Evolutionary conservation across 139 green algal genomes (phyloP).

Genomic region (Diplosphaera chodatii): DNA sequence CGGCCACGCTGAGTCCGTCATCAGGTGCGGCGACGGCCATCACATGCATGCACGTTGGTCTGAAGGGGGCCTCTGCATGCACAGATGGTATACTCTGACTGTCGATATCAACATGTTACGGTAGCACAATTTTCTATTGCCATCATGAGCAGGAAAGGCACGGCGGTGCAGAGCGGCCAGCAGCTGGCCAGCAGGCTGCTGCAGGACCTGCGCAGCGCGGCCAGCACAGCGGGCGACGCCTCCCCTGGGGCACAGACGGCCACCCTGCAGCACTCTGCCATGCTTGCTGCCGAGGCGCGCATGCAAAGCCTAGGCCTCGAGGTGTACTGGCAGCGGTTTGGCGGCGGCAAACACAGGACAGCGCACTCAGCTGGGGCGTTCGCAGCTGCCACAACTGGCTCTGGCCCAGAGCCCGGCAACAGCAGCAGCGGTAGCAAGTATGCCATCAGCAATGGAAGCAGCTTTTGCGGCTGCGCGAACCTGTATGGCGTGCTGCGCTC

Average conservation of each 20-base stretch:
- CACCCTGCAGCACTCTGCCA: neutral
- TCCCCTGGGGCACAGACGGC: neutral
- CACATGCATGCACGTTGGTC: no score
- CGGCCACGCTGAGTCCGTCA: slow-evolving; percentile 25
- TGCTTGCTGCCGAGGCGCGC: neutral
- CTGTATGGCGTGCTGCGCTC: slow-evolving; percentile 36
- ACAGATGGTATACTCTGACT: no score
- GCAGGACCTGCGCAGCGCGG: neutral
- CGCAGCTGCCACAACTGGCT: no score
- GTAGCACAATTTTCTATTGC: no score
- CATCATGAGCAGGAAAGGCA: neutral
- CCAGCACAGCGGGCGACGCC: neutral
- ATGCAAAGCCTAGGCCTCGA: neutral
- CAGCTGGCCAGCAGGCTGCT: neutral
- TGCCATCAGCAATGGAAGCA: slow-evolving; percentile 1
- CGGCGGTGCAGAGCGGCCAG: neutral
- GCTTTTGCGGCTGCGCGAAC: slow-evolving; percentile 31
- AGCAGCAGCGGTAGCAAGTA: neutral
- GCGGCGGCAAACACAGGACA: no score
- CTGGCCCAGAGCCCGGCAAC: no score
- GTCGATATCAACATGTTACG: no score
- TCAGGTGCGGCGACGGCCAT: no score
- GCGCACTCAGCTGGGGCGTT: no score
- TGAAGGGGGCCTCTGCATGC: no score
- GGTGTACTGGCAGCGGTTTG: neutral